Evolutionary conservation across 2,329 filamentous ascomycete species (phyloP), one percentile per base, ranked within the genome.

Genomic region (Graphilbum sp.): DNA sequence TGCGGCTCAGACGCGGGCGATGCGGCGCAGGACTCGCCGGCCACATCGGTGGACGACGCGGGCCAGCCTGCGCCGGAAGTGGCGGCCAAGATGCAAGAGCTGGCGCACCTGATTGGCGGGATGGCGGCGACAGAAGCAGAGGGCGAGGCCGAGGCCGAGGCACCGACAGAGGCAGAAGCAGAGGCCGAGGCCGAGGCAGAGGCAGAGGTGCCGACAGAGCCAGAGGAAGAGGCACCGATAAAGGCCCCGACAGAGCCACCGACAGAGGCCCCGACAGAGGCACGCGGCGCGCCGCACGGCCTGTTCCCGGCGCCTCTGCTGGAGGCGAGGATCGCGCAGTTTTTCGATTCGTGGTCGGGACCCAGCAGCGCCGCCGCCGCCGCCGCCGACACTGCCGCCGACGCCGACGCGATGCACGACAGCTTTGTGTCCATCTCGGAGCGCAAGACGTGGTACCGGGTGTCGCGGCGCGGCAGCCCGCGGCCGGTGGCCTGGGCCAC

Each of bases 401-500:
- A 67, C 0, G 67, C 71, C 23, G 53, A 58, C 23, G 51, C 67
- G 33, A 58, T 70, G 16, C 53, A 52, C 23, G 69, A 76, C 49
- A 67, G 59, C 21, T 75, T 75, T 42, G 57, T 58, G 5, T 59
- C 62, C 3, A 64, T 67, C 4, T 66, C 67, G 3, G 66, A 79
- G 52, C 70, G 75, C 35, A 76, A 72, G 47, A 62, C 63, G 8
- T 80, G 75, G 75, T 77, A 79, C 45, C 69, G 72, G 17, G 54
- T 79, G 16, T 76, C 75, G 8, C 65, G 75, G 5, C 64, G 63
- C 39, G 75, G 72, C 3, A 72, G 73, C 1, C 62, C 66, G 46
- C 58, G 67, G 16, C 63, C 67, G 9, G 61, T 75, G n/a, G 57
- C 59, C 3, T 80, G 75, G 75, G 45, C 50, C 4, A 55, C 59